Conservation (phyloP, 2,329 filamentous ascomycete genomes). For the Penicillium sp. region DNA sequence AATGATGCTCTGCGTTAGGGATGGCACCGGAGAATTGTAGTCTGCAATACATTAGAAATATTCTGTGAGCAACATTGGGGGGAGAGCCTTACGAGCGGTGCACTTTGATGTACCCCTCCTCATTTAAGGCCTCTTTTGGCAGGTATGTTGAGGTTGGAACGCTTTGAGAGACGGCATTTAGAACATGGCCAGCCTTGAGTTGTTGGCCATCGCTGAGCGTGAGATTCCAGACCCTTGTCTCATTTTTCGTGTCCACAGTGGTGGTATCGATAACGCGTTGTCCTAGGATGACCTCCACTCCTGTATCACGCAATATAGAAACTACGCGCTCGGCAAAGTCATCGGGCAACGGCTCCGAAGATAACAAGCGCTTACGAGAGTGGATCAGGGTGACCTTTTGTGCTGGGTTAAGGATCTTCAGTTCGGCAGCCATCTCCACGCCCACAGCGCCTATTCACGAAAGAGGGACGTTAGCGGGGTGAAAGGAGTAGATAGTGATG, state of each 20-base stretch:
- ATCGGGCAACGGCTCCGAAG: constrained; percentile 62
- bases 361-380: constrained; percentile 61
- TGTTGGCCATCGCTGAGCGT: constrained; percentile 53
- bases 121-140: constrained; percentile 50
- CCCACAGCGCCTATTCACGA: constrained; percentile 56
- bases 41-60: constrained; percentile 25
- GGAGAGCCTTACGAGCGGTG: constrained; percentile 36
- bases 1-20: constrained; percentile 54
- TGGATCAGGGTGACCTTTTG: constrained; percentile 65
- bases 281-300: constrained; percentile 42
- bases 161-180: constrained; percentile 60
- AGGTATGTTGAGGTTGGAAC: constrained; percentile 57
- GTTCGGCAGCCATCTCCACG: constrained; percentile 71
- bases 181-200: constrained; percentile 55
- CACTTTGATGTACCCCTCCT: constrained; percentile 59
- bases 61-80: background rate
- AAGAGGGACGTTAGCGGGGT: background rate
- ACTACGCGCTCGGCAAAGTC: constrained; percentile 55
- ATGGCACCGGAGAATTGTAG: constrained; percentile 48
- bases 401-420: constrained; percentile 59
- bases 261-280: constrained; percentile 23
- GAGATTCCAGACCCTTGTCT: constrained; percentile 33
- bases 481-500: too few relatives aligned
- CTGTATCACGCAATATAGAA: constrained; percentile 51
- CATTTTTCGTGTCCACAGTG: constrained; percentile 10